Conservation (phyloP, 1,139 yeast species). For the Yamadazyma siamensis region DNA sequence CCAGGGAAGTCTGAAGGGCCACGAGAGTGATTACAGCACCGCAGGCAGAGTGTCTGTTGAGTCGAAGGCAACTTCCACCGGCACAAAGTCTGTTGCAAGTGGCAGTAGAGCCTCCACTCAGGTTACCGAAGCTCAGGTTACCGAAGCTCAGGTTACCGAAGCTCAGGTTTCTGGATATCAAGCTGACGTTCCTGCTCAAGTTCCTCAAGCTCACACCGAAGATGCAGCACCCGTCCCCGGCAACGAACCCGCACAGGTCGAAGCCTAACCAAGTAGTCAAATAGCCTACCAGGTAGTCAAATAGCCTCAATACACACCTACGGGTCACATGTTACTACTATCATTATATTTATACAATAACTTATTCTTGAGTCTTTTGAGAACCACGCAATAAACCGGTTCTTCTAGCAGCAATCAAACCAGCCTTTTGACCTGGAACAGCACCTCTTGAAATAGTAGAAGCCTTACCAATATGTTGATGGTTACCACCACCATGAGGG, state of each 20-base stretch:
- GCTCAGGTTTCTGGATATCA: too few species aligned
- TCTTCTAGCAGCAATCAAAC: conserved; percentile 99
- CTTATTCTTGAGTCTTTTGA: conserved; percentile 79
- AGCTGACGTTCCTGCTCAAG: too few species aligned
- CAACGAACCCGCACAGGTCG: background rate
- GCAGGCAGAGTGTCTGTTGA: too few species aligned
- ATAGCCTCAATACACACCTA: too few species aligned
- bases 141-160: background rate
- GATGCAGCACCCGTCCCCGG: background rate
- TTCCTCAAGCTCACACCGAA: background rate
- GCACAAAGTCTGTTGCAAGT: too few species aligned
- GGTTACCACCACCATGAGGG: conserved; percentile 99
- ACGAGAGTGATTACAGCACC: too few species aligned
- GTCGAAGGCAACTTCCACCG: too few species aligned
- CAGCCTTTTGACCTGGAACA: conserved; percentile 99
- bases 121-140: background rate
- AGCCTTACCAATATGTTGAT: conserved; percentile 99
- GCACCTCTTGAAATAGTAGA: conserved; percentile 99
- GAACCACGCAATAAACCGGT: conserved; percentile 99
- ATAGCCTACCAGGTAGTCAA: too few species aligned
- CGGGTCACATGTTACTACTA: too few species aligned
- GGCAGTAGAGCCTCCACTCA: too few species aligned
- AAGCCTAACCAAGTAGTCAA: too few species aligned
- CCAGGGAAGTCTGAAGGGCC: too few species aligned
- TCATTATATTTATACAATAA: conserved; percentile 13